Base-by-base conservation (phyloP, 306 rosid genomes). In the Cyclanthera cordifolia region DNA sequence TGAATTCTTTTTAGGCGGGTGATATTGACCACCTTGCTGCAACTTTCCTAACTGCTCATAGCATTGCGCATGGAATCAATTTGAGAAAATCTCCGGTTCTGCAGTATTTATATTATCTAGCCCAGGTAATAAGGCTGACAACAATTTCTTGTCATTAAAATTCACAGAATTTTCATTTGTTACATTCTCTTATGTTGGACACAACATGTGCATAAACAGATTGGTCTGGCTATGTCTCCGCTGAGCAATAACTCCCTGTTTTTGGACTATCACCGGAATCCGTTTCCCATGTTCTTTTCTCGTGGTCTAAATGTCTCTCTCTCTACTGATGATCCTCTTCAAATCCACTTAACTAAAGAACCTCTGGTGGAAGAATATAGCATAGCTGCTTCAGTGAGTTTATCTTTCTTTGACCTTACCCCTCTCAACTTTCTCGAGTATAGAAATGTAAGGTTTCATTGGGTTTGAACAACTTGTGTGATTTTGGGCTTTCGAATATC, bases 1-100 rank as follows among this genome's bases (percentile, higher is more conserved):
- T 79, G 80, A 45, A 24, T 69, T 53, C 54, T 75, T 34, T 80
- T 67, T 86, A 92, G 96, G 93, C 98, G 48, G 98, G 98, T 76
- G 96, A 92, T 83, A 84, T 92, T 74, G 98, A 92, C 85, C 98
- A 92, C 79, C 98, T 92, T 70, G 96, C 98, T 53, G 93, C 98
- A 66, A 86, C 98, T 32, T 92, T 89, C 81, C 93, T 92, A 68
- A 87, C 93, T 0, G 73, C 85, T 37, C 90, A 88, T 71, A 87
- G 88, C 75, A 92, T 92, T 51, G 98, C 98, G 21, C 98, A 92
- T 76, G 98, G 96, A 76, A 89, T 89, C 78, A 92, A 92, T 85
- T 84, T 92, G 88, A 89, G 89, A 70, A 92, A 92, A 76, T 92
- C 98, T 7, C 98, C 95, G 0, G 96, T 92, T 70, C 98, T 92